Base-by-base conservation (phyloP, 1,284 basidiomycete genomes). In the Ceratobasidium papillatum region DNA sequence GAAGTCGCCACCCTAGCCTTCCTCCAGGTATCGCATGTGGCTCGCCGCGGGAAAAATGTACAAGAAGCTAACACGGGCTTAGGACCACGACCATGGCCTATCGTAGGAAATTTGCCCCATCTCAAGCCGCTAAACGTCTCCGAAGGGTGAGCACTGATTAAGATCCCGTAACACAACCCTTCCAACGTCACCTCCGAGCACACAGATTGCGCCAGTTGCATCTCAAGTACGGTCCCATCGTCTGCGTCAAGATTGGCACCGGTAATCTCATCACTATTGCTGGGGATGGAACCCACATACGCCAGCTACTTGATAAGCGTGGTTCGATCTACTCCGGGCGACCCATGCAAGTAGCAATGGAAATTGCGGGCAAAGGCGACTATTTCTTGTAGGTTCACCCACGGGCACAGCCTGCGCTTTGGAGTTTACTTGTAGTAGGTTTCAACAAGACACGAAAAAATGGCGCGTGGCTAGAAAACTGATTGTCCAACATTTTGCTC, bases 301-400 rank as follows among this genome's bases (percentile, higher is more conserved):
- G 65, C 38, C 52, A 75, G 36, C 38, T 75, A 9, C 27, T 75
- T 12, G 74, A 75, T 47, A 75, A 75, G 36, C 64, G 74, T 45
- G 74, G 74, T 0, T 30, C 64, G 1, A 51, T 75, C 27, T 75
- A 75, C 41, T 75, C 69, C 17, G 58, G 58, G 11, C 22, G 69
- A 1, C 69, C 69, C 1, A 30, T 61, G 12, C 56, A 72, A 36
- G 17, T 34, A n/a, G 25, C 45, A 32, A 62, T 56, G 3, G 69
- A 72, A 30, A 62, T 72, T 17, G 56, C 69, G 4, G 64, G 30
- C 58, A 22, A 30, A 14, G 69, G 69, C 9, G 69, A 72, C 45
- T 32, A 27, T n/a, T 32, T 36, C 19, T 27, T 72, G 69, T 72
- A 41, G 49, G 69, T 51, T 51, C 12, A 8, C 30, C 1, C 12